Base-by-base conservation (phyloP, 805 yeast species). In the Kockiozyma suomiensis region DNA sequence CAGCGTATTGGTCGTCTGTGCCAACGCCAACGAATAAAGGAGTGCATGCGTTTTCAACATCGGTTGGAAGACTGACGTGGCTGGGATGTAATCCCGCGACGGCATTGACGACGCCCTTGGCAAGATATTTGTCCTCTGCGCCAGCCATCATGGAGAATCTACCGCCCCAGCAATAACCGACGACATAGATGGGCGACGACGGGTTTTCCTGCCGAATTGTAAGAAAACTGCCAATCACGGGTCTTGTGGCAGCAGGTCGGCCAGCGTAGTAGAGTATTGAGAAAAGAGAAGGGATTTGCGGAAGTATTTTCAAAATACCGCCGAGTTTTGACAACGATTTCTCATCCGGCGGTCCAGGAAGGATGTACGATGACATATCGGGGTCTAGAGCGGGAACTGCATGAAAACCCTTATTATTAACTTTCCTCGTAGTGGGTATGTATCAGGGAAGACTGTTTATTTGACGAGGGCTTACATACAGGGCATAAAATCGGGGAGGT, bases 101-200 rank as follows among this genome's bases (percentile, higher is more conserved):
- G 23, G 64, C 63, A 4, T 37, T 32, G n/a, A 59, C 54, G 23
- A 51, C 42, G 4, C 62, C 62, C 28, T 37, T 40, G 35, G 26
- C 19, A 7, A 55, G 35, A 23, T 21, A 21, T 26, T 54, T 45
- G 32, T 21, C 30, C 19, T 46, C 40, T 12, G 57, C 46, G 10
- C 42, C 56, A 30, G 49, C 17, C 13, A 51, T 42, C 19, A 62
- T 17, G 12, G 66, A 35, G 41, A 42, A 55, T 25, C 63, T 45
- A 10, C 66, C 64, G 10, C 66, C 66, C 60, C 57, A 59, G 53
- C 66, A 62, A 33, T 51, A 59, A 2, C 66, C 66, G 13, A 62
- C 63, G n/a, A 48, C 48, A 37, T 54, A 59, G 30, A 59, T 28
- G 2, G 54, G 48, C 10, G 32, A 6, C 3, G 50, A 43, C 10